A percentile compares a stretch with the other conserved stretches of the same genome.
These are phyloP conservation scores for Fragaria nilgerrensis DNA, from an alignment of 306 rosid species.

Conservation along the genomic window DNA sequence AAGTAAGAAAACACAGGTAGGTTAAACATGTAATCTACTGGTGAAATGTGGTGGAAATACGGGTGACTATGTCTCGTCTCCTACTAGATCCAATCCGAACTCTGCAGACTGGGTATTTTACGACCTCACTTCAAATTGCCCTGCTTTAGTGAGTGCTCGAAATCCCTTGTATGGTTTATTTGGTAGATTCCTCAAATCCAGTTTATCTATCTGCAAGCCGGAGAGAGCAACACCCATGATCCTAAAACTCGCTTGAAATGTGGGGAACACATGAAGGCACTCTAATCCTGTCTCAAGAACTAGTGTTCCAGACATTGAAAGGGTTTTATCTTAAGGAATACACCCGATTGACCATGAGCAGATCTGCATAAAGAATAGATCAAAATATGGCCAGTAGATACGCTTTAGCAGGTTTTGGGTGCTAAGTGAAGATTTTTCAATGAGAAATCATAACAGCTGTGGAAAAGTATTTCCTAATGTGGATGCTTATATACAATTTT, in stretches of 20 bases:
- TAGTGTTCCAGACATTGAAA: conserved; percentile 83
- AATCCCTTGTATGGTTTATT: conserved; percentile 79
- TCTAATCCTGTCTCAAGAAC: conserved; percentile 78
- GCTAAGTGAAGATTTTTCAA: no score
- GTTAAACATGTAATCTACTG: no score
- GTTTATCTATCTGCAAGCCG: conserved; percentile 78
- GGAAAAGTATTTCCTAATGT: no score
- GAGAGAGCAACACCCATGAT: conserved; percentile 90
- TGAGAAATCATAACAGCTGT: no score
- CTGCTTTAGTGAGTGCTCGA: conserved; percentile 80
- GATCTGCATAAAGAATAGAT: conserved; percentile 46
- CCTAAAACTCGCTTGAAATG: conserved; percentile 73
- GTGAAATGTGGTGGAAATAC: no score
- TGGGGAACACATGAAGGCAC: conserved; percentile 79
- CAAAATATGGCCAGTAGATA: conserved; percentile 13
- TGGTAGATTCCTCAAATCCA: conserved; percentile 68
- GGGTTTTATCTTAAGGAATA: conserved; percentile 87
- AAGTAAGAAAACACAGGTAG: no score
- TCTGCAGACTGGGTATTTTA: no score
- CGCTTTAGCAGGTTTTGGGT: no score
- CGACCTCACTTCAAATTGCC: conserved; percentile 84
- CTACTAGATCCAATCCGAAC: no score
- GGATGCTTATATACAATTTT: no score
- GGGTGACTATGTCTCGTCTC: no score
- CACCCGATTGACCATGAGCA: conserved; percentile 86